Evolutionary conservation across 345 rosid species (phyloP), one percentile per base, ranked within the genome.

Genomic region (Eucalyptus decipiens): DNA sequence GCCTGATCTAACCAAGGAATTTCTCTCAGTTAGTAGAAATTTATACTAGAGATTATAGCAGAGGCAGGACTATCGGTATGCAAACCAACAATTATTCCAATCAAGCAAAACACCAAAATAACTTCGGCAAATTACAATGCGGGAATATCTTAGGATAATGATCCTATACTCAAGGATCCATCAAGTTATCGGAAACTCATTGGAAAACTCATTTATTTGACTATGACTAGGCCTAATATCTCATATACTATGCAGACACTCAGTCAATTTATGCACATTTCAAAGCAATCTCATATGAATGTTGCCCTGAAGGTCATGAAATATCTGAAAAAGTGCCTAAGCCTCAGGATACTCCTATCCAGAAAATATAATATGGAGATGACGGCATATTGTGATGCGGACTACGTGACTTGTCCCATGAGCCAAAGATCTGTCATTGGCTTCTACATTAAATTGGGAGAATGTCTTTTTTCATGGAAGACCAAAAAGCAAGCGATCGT

Each of bases 51-150:
- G 18, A 67, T 67, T 2, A 67, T 32, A 67, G 9, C 0, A 32
- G 11, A n/a, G 4, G 19, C 1, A 32, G 0, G 40, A 4, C 5
- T 16, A 3, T 67, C 2, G 1, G 4, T 2, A n/a, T 67, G 11
- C 37, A 67, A n/a, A 34, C 76, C 23, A 16, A 34, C 11, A 4
- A 1, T 8, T 67, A 16, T 67, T 16, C 21, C 40, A n/a, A 67
- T 67, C 10, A 34, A 16, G 37, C 21, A 67, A 4, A 67, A 62
- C 8, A 15, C 4, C 34, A 62, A 62, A 30, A 4, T 62, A 28
- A 62, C 34, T 32, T 6, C 5, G 5, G 16, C 3, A 7, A 3
- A 62, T 28, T 62, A 62, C 4, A 14, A 58, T 30, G 72, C 9
- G 1, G 18, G 18, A 62, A 28, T 30, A 13, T 30, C 72, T 62